These are phyloP conservation scores for Tephrocybe sp. DNA, from an alignment of 768 basidiomycete genomes.

Conservation along the genomic window DNA sequence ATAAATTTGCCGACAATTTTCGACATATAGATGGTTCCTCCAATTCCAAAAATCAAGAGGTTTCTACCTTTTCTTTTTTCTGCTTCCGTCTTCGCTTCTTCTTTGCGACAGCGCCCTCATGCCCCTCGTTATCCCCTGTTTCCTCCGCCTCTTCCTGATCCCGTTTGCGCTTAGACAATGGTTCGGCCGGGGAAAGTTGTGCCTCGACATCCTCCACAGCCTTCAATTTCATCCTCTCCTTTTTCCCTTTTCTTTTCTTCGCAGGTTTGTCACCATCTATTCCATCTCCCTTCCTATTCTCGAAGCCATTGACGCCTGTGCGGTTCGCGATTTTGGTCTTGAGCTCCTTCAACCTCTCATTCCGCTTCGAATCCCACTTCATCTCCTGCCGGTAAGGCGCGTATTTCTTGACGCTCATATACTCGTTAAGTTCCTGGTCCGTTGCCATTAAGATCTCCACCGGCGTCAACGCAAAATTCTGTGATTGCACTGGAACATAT, in stretches of 20 bases:
- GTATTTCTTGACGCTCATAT: constrained; percentile 85
- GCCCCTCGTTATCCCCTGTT: constrained; percentile 47
- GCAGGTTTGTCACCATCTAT: constrained; percentile 24
- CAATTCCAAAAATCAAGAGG: neutral
- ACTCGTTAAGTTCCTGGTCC: constrained; percentile 91
- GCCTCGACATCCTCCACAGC: constrained; percentile 23
- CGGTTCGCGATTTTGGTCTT: constrained; percentile 60
- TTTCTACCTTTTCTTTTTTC: constrained; percentile 16
- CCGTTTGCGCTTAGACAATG: constrained; percentile 18
- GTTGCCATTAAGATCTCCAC: constrained; percentile 89
- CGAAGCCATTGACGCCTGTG: constrained; percentile 18
- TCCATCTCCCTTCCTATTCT: constrained; percentile 20
- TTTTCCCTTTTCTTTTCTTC: constrained; percentile 73
- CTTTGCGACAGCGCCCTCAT: constrained; percentile 15
- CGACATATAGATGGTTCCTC: too few species aligned
- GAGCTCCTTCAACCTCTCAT: constrained; percentile 70
- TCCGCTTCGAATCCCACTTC: constrained; percentile 66
- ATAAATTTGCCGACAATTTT: too few species aligned
- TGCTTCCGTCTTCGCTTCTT: constrained; percentile 34
- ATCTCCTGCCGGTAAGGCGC: constrained; percentile 79
- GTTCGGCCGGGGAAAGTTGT: constrained; percentile 7
- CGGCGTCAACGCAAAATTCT: constrained; percentile 71
- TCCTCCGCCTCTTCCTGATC: constrained; percentile 34
- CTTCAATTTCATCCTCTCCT: constrained; percentile 60
- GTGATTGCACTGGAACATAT: constrained; percentile 69